phyloP scores from a whole-genome alignment of 106 monocot genomes.

The Dendrobium catenatum region DNA sequence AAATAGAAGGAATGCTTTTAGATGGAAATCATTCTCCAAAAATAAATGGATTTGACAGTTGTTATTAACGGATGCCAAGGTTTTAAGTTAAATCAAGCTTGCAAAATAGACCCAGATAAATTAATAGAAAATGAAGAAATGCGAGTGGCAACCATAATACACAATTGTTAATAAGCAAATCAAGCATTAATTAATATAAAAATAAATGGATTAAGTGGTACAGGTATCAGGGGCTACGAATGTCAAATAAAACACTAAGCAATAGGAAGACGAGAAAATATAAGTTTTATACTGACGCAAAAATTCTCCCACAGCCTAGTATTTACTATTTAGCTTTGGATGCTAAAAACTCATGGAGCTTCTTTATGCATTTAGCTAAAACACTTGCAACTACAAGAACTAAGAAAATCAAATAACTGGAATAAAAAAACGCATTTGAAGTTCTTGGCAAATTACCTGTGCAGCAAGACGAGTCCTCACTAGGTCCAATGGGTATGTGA shows the following conservation, averaged over 20 bases:
- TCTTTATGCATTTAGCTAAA: neutral
- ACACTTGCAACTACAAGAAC: neutral
- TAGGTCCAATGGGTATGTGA: slow-evolving; percentile 71
- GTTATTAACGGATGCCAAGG: neutral
- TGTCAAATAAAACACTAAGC: neutral
- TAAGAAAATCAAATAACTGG: neutral
- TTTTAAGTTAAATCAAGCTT: neutral
- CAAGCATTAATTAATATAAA: neutral
- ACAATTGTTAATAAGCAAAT: neutral
- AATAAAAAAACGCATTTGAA: neutral
- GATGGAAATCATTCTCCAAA: neutral
- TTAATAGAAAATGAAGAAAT: neutral
- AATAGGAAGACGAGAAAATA: neutral
- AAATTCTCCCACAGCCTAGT: neutral
- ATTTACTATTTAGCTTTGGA: neutral
- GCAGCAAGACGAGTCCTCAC: slow-evolving; percentile 67
- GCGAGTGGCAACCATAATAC: neutral
- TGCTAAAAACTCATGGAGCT: neutral
- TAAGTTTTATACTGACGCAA: neutral
- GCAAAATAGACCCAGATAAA: neutral
- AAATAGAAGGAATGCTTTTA: neutral
- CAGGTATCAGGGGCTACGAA: neutral
- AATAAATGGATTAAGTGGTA: neutral
- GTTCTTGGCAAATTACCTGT: slow-evolving; percentile 30
- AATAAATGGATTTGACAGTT: neutral